Evolutionary conservation across 495 filamentous ascomycete species (phyloP), one percentile per base, ranked within the genome.

Genomic region (Cercophora newfieldiana): DNA sequence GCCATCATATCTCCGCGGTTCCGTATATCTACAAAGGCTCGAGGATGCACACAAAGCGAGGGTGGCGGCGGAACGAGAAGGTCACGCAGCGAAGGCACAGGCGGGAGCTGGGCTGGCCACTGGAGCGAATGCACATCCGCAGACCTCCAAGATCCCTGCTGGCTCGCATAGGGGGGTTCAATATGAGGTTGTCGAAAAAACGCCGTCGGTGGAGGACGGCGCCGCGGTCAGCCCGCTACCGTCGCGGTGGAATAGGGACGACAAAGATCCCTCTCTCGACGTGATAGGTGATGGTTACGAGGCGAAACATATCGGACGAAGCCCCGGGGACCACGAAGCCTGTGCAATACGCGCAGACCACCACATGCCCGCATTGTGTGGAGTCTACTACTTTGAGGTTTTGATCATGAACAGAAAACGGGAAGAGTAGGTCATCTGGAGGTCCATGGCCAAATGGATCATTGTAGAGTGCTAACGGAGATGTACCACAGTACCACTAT

Each of bases 321-420:
- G 51, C 59, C 53, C 70, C 25, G 70, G 75, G 63, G 80, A 97
- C 33, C 90, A 93, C 73, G 95, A 97, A 72, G 92, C 92, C 58
- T 92, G 87, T 37, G 86, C 92, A 18, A 85, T 97, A 66, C 89
- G 95, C 33, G 87, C 96, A 37, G 91, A 99, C 71, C 83, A 94
- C 75, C 87, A 88, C 26, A 97, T 99, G 89, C 91, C 95, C n/a
- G 83, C 88, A 54, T 88, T 96, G 75, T 93, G 90, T 69, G 95
- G 95, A 0, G 89, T 99, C 61, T 98, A 97, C 77, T 99, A 99
- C 75, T 99, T 90, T 76, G 95, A 99, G 80, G 87, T 97, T 12
- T 90, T 87, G n/a, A 87, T 99, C 59, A 75, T 94, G 50, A 89
- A 90, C 2, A 91, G 89, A 70, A 90, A 90, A 68, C 90, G 91